Conservation (phyloP, 2,329 filamentous ascomycete species). For the Pseudogymnoascus verrucosus region DNA sequence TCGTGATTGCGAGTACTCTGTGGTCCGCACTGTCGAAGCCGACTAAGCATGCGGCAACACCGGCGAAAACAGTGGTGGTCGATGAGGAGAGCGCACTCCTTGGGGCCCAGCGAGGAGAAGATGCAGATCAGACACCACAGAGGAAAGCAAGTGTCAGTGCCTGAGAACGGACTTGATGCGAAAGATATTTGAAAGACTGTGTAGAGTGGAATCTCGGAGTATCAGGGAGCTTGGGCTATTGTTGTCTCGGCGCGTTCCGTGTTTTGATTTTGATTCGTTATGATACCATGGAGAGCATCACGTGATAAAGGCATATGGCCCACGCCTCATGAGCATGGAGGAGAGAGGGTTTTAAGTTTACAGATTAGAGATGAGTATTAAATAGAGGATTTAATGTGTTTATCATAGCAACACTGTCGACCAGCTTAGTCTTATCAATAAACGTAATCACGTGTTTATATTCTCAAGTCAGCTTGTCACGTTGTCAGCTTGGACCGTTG, state of each 20-base stretch:
- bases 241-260: background rate
- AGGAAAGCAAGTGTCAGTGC: slow-evolving; percentile 17
- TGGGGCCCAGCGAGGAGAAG: slow-evolving; percentile 14
- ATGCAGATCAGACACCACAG: slow-evolving; percentile 12
- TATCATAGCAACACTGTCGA: background rate
- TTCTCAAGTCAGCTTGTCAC: too few relatives aligned
- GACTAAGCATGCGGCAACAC: background rate
- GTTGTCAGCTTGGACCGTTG: background rate
- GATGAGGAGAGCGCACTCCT: slow-evolving; percentile 27
- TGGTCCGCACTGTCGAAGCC: slow-evolving; percentile 25
- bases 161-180: background rate
- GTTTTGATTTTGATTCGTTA: background rate
- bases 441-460: background rate
- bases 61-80: background rate
- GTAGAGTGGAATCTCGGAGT: background rate
- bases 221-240: background rate
- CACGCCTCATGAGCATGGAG: background rate
- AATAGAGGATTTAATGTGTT: background rate
- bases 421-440: background rate
- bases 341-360: background rate
- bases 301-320: background rate
- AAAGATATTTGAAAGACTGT: background rate
- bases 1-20: slow-evolving; percentile 25
- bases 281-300: background rate
- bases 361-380: background rate